Evolutionary conservation across 257 asterid genomes (phyloP), one percentile per base, ranked within the genome.

Genomic region (Jaltomata sinuosa): DNA sequence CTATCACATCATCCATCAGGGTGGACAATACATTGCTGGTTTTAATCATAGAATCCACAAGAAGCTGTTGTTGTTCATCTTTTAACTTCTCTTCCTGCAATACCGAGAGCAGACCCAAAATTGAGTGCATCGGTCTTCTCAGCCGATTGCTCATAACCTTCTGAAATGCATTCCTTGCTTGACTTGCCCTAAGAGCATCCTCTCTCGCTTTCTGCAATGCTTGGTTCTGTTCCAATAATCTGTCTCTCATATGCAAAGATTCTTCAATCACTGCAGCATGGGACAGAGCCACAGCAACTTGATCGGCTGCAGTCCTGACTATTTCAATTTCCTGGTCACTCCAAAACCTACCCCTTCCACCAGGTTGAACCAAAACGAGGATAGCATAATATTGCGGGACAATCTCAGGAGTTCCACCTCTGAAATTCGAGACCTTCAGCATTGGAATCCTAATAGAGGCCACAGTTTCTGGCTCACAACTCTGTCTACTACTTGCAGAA

Each of bases 391-490:
- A 94, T 11, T 94, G 93, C 4, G 93, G 98, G 82, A 94, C 89
- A 89, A 93, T 86, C 89, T 94, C 98, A 0, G 97, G 97, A 31
- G 98, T 95, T 34, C 97, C 99, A 11, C 97, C 98, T 79, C 92
- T 87, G 89, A 95, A 97, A 85, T 97, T 93, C 27, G 93, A 89
- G 83, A 91, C 98, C 88, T 88, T 91, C 42, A 97, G 93, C 96
- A 95, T 94, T n/a, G 98, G 99, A 97, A 97, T 94, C 84, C 98
- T 86, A 83, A 95, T 95, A 14, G 99, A 97, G 52, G 99, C 99
- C 80, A 92, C 97, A 27, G 95, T 83, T 55, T 96, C 99, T 1
- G 90, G 90, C 68, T 89, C 97, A 27, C 83, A 87, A 15, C 87
- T 82, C 27, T 90, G 93, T 10, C 88, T 93, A 83, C 95, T 87